phyloP scores from a whole-genome alignment of 495 filamentous ascomycete species.

The Aspergillus sclerotioniger region DNA sequence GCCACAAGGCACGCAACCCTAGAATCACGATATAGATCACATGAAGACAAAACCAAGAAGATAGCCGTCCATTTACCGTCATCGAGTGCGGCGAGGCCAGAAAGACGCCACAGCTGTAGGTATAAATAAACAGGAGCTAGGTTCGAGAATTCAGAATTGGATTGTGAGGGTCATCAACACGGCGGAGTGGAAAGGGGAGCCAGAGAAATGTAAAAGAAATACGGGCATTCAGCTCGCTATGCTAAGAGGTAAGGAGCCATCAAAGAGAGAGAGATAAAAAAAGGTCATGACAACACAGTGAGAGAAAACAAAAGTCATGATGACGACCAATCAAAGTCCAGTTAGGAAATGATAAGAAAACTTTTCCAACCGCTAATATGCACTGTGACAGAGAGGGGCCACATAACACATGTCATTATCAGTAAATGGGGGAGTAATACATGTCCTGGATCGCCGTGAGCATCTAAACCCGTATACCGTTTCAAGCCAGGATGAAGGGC shows the following conservation, averaged over 20 bases:
- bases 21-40: not conserved
- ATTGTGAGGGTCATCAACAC: constrained; percentile 3
- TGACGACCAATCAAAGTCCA: constrained; percentile 28
- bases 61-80: constrained; percentile 2
- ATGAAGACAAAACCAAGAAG: not conserved
- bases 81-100: not conserved
- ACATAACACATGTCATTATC: constrained; percentile 53
- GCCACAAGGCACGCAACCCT: not conserved
- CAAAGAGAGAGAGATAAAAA: constrained; percentile 3
- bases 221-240: constrained; percentile 31
- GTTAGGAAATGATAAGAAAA: constrained; percentile 38
- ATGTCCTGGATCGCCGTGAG: constrained; percentile 31
- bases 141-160: not conserved
- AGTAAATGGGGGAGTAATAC: constrained; percentile 45
- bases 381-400: constrained; percentile 40
- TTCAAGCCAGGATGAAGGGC: constrained; percentile 23
- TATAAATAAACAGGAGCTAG: not conserved
- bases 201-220: constrained; percentile 11
- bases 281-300: constrained; percentile 22
- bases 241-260: constrained; percentile 19
- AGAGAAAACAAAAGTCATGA: constrained; percentile 20
- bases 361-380: constrained; percentile 54
- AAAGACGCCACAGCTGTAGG: not conserved
- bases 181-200: constrained; percentile 10
- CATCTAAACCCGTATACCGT: constrained; percentile 18